Base-by-base conservation (phyloP, 495 filamentous ascomycete species). In the Amorphotheca resinae region DNA sequence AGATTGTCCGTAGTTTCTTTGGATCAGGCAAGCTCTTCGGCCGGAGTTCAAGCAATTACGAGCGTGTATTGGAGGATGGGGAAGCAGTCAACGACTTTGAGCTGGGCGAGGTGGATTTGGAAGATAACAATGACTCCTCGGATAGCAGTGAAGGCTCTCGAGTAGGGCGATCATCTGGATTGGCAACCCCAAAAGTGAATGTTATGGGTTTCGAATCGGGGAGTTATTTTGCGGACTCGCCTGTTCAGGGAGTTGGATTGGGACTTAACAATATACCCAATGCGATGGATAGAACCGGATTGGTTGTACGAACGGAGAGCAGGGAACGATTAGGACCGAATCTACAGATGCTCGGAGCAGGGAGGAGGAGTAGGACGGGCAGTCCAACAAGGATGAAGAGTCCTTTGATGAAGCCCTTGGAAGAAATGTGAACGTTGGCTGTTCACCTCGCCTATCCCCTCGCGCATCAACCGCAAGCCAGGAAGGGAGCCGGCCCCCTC, bases 11-110 rank as follows among this genome's bases (percentile, higher is more conserved):
- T 16, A 63, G 73, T 2, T 65, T 84, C 43, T 68, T 82, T 3
- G 52, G 71, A 12, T 63, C 68, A 17, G 62, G 61, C 18, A 77
- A 85, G 38, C 71, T 85, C 16, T 73, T 78, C 37, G 67, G 76
- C 9, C 61, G 56, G 6, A 50, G 58, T 14, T 57, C 60, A 3
- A 62, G 64, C 1, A 54, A 73, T 7, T 95, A 95, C 51, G 87
- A 95, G 58, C 78, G 85, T 14, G 81, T 95, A 9, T 62, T 94
- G 38, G 87, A 95, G 59, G 81, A 85, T 45, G 88, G 82, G 9
- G 70, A 70, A 2, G 62, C 55, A 1, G 60, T 69, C 26, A 55
- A 59, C 23, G 76, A 81, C 9, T 83, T 87, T 46, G 87, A 93
- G 55, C 68, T 93, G 3, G 73, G 70, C 14, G 73, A 72, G 14